phyloP scores from a whole-genome alignment of 1,284 basidiomycete species.

The Porodaedalea pini region DNA sequence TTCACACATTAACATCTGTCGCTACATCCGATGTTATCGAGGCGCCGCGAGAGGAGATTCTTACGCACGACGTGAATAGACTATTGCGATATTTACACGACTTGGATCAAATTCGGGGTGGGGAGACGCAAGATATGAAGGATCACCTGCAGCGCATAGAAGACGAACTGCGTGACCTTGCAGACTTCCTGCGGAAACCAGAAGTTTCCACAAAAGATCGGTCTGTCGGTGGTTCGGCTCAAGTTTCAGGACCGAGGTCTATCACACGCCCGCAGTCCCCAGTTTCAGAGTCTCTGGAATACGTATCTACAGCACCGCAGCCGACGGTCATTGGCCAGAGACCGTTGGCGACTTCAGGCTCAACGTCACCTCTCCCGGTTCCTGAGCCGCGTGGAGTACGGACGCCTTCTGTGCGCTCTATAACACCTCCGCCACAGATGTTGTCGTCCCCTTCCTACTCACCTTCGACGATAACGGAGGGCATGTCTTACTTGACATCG shows the following conservation, averaged over 20 bases:
- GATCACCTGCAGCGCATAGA: slow-evolving; percentile 59
- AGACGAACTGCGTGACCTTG: slow-evolving; percentile 57
- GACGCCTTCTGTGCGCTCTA: too few species aligned
- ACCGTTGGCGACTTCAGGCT: slow-evolving; percentile 18
- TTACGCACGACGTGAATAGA: slow-evolving; percentile 63
- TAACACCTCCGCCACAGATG: too few species aligned
- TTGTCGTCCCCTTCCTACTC: slow-evolving; percentile 47
- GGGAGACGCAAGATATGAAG: slow-evolving; percentile 57
- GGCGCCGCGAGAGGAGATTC: slow-evolving; percentile 38
- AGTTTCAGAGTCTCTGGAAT: not conserved
- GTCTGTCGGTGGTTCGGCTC: slow-evolving; percentile 37
- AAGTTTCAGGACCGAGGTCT: slow-evolving; percentile 22
- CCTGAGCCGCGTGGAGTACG: not conserved
- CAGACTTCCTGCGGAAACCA: slow-evolving; percentile 37
- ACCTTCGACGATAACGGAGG: slow-evolving; percentile 40
- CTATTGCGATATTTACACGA: slow-evolving; percentile 63
- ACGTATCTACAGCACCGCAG: not conserved
- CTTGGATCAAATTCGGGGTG: slow-evolving; percentile 52
- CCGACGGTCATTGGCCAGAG: not conserved
- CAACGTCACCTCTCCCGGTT: slow-evolving; percentile 19
- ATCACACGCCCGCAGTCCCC: not conserved
- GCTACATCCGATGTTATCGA: slow-evolving; percentile 30
- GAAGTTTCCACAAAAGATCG: slow-evolving; percentile 37
- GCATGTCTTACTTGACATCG: slow-evolving; percentile 64
- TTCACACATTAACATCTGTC: slow-evolving; percentile 35